Conservation (phyloP, 2,329 filamentous ascomycete genomes). For the Pseudopithomyces chartarum region DNA sequence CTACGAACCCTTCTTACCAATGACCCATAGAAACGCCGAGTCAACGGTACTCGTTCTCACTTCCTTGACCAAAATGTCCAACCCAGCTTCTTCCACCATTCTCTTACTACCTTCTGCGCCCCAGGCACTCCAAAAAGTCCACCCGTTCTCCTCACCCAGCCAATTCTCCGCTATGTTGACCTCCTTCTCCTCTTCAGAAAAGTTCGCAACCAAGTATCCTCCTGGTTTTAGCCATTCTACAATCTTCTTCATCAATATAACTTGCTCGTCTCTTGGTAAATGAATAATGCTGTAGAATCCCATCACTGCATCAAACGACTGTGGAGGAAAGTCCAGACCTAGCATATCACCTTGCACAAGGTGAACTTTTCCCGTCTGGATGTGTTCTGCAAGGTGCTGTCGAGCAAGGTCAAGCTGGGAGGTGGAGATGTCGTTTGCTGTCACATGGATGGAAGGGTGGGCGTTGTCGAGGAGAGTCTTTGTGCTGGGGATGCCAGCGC, state of each 20-base stretch:
- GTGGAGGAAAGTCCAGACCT: constrained; percentile 38
- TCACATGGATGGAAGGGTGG: constrained; percentile 33
- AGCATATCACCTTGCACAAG: constrained; percentile 51
- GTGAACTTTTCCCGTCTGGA: constrained; percentile 11
- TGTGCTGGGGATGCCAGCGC: constrained; percentile 36
- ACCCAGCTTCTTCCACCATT: constrained; percentile 36
- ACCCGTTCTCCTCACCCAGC: constrained; percentile 39
- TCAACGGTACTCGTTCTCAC: constrained; percentile 25
- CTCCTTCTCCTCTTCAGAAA: constrained; percentile 44
- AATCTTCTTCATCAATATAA: constrained; percentile 51
- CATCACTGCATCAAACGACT: constrained; percentile 55
- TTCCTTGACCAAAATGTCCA: constrained; percentile 30
- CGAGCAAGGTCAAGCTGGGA: constrained; percentile 46
- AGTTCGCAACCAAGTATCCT: constrained; percentile 49
- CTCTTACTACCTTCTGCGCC: constrained; percentile 38
- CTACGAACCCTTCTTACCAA: constrained; percentile 22
- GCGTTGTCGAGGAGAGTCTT: constrained; percentile 25
- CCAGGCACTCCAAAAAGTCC: constrained; percentile 51
- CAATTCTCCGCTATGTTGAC: constrained; percentile 29
- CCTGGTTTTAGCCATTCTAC: constrained; percentile 57
- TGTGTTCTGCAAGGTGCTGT: constrained; percentile 17
- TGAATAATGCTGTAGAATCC: constrained; percentile 63
- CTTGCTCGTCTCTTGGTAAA: constrained; percentile 58
- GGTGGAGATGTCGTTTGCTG: constrained; percentile 51
- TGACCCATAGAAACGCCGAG: constrained; percentile 37